A percentile compares a stretch with the other conserved stretches of the same genome.
These are phyloP conservation scores for Globisporangium cystogenes DNA, from an alignment of 352 stramenopile species.

Conservation along the genomic window DNA sequence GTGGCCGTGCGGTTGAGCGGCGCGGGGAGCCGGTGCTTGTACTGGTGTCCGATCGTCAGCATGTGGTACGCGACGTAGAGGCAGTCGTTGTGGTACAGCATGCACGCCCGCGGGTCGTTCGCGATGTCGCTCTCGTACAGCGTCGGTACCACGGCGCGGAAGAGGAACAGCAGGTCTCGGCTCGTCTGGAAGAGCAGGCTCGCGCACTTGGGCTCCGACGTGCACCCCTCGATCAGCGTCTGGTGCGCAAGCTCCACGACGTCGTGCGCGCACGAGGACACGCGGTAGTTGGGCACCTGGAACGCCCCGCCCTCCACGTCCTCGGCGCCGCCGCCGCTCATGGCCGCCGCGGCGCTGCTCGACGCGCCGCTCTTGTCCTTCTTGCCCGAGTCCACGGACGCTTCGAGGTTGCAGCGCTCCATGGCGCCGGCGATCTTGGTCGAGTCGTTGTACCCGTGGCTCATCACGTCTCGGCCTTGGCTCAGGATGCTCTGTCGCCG, in stretches of 20 bases:
- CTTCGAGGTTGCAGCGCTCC: constrained; percentile 51
- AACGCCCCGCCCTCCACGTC: constrained; percentile 54
- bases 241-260: constrained; percentile 60
- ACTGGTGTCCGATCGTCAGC: constrained; percentile 61
- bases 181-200: constrained; percentile 76
- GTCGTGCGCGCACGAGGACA: constrained; percentile 49
- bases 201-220: constrained; percentile 27
- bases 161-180: constrained; percentile 71
- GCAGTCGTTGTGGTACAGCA: constrained; percentile 86
- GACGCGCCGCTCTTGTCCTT: constrained; percentile 21
- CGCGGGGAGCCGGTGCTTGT: constrained; percentile 58
- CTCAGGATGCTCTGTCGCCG: constrained; percentile 53
- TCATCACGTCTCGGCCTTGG: constrained; percentile 45
- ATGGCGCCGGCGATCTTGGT: constrained; percentile 41
- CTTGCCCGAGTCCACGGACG: constrained; percentile 26
- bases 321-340: constrained; percentile 7
- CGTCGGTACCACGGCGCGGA: constrained; percentile 57
- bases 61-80: constrained; percentile 80
- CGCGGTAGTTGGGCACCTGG: constrained; percentile 54
- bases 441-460: constrained; percentile 53
- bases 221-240: constrained; percentile 59
- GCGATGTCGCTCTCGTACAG: constrained; percentile 62
- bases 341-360: constrained; percentile 6
- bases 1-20: constrained; percentile 55
- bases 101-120: constrained; percentile 55